Evolutionary conservation across 2,329 filamentous ascomycete species (phyloP).

Genomic region (Xylaria sp.): DNA sequence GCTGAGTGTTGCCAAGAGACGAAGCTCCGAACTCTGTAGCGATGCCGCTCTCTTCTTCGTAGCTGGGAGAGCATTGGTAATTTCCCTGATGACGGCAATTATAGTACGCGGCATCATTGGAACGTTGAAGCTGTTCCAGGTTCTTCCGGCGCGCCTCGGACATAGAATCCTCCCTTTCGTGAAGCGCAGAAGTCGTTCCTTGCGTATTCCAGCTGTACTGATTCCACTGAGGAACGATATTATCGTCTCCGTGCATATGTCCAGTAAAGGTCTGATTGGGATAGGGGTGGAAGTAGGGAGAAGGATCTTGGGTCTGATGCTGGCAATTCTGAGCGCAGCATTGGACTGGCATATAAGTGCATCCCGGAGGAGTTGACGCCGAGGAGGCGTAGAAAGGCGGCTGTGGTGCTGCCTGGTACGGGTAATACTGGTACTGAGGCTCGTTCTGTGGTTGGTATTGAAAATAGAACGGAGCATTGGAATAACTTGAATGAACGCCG

Average conservation of each 20-base stretch:
- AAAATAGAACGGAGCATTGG: slow-evolving; percentile 5
- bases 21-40: background rate
- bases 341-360: background rate
- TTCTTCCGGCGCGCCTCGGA: background rate
- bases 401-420: slow-evolving; percentile 13
- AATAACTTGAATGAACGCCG: background rate
- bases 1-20: background rate
- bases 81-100: background rate
- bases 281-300: background rate
- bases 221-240: background rate
- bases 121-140: slow-evolving; percentile 22
- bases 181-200: background rate
- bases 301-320: background rate
- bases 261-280: background rate
- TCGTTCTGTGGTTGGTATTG: background rate
- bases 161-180: background rate
- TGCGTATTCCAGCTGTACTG: background rate
- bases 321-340: background rate
- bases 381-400: background rate
- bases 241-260: too few species aligned
- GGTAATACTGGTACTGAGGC: slow-evolving; percentile 14
- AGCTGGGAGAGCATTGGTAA: background rate
- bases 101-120: slow-evolving; percentile 25
- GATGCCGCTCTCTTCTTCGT: background rate
- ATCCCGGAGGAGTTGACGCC: background rate